Evolutionary conservation across 2,329 filamentous ascomycete genomes (phyloP).

Genomic region (Alternaria gansuensis): DNA sequence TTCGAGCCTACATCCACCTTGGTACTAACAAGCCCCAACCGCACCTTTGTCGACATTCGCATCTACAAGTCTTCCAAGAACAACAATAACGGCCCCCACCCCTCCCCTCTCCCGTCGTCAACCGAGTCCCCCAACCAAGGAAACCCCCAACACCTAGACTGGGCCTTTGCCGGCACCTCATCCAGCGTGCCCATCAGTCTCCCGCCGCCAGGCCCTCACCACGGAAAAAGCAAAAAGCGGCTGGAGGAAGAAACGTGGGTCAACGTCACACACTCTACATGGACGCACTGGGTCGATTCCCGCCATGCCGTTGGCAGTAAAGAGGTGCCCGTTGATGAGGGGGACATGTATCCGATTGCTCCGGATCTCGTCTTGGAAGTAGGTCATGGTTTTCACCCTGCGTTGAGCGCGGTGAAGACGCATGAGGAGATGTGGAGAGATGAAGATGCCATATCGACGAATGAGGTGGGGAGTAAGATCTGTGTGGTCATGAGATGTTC

Average conservation of each 20-base stretch:
- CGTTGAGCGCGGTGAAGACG: constrained; percentile 58
- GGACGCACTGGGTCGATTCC: constrained; percentile 70
- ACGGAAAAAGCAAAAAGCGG: not conserved
- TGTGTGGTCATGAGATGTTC: constrained; percentile 55
- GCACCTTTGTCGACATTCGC: constrained; percentile 70
- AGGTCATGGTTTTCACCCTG: constrained; percentile 68
- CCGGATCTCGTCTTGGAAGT: constrained; percentile 57
- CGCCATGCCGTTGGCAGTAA: constrained; percentile 52
- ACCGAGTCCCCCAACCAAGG: constrained; percentile 30
- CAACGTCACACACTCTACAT: constrained; percentile 52
- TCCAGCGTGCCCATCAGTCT: constrained; percentile 43
- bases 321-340: constrained; percentile 60
- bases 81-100: constrained; percentile 9
- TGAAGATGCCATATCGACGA: constrained; percentile 44
- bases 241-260: constrained; percentile 6
- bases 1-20: constrained; percentile 70
- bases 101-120: not conserved
- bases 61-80: constrained; percentile 52
- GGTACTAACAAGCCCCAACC: constrained; percentile 68
- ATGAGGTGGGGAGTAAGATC: constrained; percentile 21
- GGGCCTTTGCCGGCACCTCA: constrained; percentile 68
- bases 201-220: not conserved
- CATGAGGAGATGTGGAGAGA: constrained; percentile 76
- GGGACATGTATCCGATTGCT: constrained; percentile 61
- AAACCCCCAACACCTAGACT: constrained; percentile 62